A percentile compares a stretch with the other conserved stretches of the same genome.
phyloP scores from a whole-genome alignment of 768 basidiomycete species.

The Lactarius quietus region DNA sequence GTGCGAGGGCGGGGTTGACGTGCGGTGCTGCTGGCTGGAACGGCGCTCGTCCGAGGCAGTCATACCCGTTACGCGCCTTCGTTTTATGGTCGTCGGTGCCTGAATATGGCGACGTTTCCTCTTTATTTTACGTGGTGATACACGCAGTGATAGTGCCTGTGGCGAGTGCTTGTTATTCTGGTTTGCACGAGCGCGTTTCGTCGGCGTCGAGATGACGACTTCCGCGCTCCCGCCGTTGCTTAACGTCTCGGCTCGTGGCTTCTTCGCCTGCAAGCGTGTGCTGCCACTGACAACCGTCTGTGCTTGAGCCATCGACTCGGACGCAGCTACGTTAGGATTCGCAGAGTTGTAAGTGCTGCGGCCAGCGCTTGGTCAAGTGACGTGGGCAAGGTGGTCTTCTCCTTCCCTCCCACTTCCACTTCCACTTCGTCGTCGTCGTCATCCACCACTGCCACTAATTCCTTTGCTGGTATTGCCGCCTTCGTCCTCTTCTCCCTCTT shows the following conservation, averaged over 20 bases:
- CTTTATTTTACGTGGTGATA: slow-evolving; percentile 1
- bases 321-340: too few species aligned
- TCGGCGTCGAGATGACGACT: neutral
- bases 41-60: neutral
- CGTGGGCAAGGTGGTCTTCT: neutral
- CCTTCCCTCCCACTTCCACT: neutral
- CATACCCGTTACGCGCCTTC: neutral
- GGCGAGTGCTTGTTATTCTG: too few species aligned
- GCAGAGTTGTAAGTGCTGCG: slow-evolving; percentile 4
- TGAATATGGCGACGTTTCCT: neutral
- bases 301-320: too few species aligned
- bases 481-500: neutral
- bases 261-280: neutral
- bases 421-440: too few species aligned
- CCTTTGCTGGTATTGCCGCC: neutral
- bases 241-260: neutral
- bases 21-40: too few species aligned
- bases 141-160: too few species aligned
- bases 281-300: neutral
- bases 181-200: too few species aligned
- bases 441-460: neutral
- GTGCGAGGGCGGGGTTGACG: too few species aligned
- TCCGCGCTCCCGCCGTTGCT: neutral
- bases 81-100: neutral
- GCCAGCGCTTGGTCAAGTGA: slow-evolving; percentile 5